Percentiles rank a stretch among this genome's conserved stretches.
These are phyloP conservation scores for Puya raimondii DNA, from an alignment of 176 grass and related monocot genomes.

Conservation along the genomic window DNA sequence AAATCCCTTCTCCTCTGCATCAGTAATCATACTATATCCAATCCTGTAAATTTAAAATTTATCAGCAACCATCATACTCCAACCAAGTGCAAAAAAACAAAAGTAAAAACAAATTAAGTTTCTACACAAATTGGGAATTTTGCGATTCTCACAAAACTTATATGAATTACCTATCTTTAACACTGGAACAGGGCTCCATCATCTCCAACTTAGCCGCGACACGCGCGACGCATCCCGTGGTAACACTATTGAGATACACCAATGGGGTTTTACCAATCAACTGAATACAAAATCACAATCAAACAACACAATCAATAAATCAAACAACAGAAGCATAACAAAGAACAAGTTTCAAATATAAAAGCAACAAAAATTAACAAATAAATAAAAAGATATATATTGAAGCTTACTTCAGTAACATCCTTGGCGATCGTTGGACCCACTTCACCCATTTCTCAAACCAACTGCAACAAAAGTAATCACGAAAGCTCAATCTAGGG, in stretches of 20 bases:
- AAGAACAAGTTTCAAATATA: neutral
- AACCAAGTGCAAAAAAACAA: neutral
- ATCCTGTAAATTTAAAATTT: constrained; percentile 41
- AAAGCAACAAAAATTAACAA: neutral
- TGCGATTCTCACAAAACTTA: neutral
- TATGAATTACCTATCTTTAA: constrained; percentile 70
- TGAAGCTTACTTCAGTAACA: constrained; percentile 53
- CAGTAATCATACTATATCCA: constrained; percentile 88
- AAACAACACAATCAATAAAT: neutral
- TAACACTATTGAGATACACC: constrained; percentile 83
- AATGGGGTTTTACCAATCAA: constrained; percentile 88
- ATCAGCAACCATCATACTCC: neutral
- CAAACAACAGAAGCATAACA: neutral
- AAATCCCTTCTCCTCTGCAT: constrained; percentile 59
- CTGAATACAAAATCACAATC: constrained; percentile 26
- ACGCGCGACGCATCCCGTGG: constrained; percentile 47
- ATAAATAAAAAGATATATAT: neutral
- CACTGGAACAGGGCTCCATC: constrained; percentile 98
- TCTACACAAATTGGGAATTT: too few relatives aligned
- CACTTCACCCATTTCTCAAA: constrained; percentile 38
- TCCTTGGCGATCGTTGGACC: constrained; percentile 49
- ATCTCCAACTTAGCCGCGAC: constrained; percentile 85
- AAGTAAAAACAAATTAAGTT: neutral
- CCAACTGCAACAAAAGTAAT: neutral
- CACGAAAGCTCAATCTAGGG: neutral